Evolutionary conservation across 2,329 filamentous ascomycete genomes (phyloP).

Genomic region (Ophiognomonia clavigignenti-juglandacearum): DNA sequence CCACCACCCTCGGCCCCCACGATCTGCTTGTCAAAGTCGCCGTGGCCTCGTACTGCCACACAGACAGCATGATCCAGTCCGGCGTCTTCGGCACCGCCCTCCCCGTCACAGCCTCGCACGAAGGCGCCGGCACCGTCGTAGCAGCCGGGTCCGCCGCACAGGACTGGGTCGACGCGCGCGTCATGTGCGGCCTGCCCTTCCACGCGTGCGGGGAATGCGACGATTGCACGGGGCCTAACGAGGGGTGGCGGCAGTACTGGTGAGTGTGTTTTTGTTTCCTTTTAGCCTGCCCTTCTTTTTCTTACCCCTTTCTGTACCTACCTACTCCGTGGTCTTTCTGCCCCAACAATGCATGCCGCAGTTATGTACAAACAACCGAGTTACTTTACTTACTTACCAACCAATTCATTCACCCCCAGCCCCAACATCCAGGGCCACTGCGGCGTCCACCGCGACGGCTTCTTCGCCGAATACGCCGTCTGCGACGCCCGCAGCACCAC

Average conservation of each 20-base stretch:
- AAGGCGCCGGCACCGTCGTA: slow-evolving; percentile 51
- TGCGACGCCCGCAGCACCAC: slow-evolving; percentile 43
- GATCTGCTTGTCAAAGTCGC: slow-evolving; percentile 58
- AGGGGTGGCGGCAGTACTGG: neutral
- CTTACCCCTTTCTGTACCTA: neutral
- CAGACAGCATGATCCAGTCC: slow-evolving; percentile 49
- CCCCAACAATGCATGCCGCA: too few relatives aligned
- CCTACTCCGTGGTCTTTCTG: too few relatives aligned
- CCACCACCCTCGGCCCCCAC: slow-evolving; percentile 37
- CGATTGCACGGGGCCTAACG: slow-evolving; percentile 35
- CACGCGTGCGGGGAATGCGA: slow-evolving; percentile 48
- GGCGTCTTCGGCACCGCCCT: slow-evolving; percentile 44
- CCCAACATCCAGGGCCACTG: slow-evolving; percentile 33
- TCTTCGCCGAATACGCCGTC: slow-evolving; percentile 51
- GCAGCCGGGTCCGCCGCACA: slow-evolving; percentile 36
- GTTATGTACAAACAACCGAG: too few relatives aligned
- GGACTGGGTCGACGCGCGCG: slow-evolving; percentile 46
- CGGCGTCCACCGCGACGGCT: slow-evolving; percentile 47
- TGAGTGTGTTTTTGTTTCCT: neutral
- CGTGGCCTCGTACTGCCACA: slow-evolving; percentile 58
- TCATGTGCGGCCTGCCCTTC: slow-evolving; percentile 51
- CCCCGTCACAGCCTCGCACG: slow-evolving; percentile 51
- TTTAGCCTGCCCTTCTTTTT: neutral
- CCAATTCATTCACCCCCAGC: too few relatives aligned
- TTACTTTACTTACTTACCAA: too few relatives aligned